A percentile compares a stretch with the other conserved stretches of the same genome.
phyloP scores from a whole-genome alignment of 2,329 filamentous ascomycete genomes.

The Penicillium sp. region DNA sequence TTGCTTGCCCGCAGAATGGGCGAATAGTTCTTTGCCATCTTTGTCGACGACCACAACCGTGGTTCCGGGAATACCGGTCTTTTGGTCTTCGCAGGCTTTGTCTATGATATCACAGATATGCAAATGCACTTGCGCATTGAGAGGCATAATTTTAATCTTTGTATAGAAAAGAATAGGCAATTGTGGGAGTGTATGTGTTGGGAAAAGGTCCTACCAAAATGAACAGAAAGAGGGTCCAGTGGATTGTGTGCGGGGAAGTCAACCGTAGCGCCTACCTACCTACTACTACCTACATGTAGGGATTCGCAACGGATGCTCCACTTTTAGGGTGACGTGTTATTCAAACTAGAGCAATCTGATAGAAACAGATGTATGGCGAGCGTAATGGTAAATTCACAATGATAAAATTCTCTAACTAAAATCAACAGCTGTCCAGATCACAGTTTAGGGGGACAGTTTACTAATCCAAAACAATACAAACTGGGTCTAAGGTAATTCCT shows the following conservation, averaged over 20 bases:
- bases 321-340: too few species aligned
- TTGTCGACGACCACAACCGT: neutral
- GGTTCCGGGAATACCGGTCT: neutral
- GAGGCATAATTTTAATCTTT: neutral
- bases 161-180: neutral
- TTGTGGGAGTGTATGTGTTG: neutral
- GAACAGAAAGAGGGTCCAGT: neutral
- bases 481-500: too few species aligned
- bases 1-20: neutral
- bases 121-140: neutral
- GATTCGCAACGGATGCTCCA: too few species aligned
- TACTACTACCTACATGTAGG: too few species aligned
- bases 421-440: too few species aligned
- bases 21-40: conserved; percentile 2
- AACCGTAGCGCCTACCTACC: too few species aligned
- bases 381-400: too few species aligned
- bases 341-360: too few species aligned
- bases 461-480: too few species aligned
- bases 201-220: neutral
- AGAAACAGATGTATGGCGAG: too few species aligned
- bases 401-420: too few species aligned
- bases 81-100: conserved; percentile 11
- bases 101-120: conserved; percentile 4
- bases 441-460: too few species aligned
- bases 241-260: neutral